phyloP scores from a whole-genome alignment of 2,329 filamentous ascomycete genomes.

The Beauveria sp. region DNA sequence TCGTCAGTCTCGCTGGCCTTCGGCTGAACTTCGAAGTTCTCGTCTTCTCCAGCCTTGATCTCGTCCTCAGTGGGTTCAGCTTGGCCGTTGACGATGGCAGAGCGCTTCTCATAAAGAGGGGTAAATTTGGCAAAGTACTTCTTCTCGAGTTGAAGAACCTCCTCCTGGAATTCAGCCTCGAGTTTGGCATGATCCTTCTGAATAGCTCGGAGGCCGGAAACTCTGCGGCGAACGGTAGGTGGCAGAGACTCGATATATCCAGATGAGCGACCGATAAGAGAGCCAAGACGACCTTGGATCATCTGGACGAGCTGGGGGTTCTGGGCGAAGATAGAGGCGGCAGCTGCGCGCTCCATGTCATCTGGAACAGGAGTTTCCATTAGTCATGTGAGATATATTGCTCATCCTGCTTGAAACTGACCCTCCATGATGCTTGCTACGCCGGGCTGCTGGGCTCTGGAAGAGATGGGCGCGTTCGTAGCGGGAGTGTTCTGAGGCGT shows the following conservation, averaged over 20 bases:
- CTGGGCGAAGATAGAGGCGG: slow-evolving; percentile 88
- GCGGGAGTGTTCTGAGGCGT: slow-evolving; percentile 98
- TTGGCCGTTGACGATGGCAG: slow-evolving; percentile 82
- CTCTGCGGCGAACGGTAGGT: slow-evolving; percentile 79
- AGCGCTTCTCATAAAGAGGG: slow-evolving; percentile 91
- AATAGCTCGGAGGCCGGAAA: slow-evolving; percentile 92
- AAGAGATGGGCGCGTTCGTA: slow-evolving; percentile 93
- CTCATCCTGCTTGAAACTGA: slow-evolving; percentile 37
- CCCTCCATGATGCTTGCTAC: slow-evolving; percentile 96
- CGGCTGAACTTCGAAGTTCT: slow-evolving; percentile 67
- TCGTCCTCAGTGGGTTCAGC: slow-evolving; percentile 82
- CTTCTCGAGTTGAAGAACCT: slow-evolving; percentile 96
- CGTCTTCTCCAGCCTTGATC: slow-evolving; percentile 76
- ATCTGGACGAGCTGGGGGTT: slow-evolving; percentile 93
- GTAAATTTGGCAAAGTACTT: slow-evolving; percentile 99
- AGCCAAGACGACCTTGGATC: slow-evolving; percentile 94
- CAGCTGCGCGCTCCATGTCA: slow-evolving; percentile 78
- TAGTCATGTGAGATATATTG: slow-evolving; percentile 16
- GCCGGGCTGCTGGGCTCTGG: slow-evolving; percentile 90
- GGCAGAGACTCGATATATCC: slow-evolving; percentile 97
- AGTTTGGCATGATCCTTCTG: slow-evolving; percentile 99
- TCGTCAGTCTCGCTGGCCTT: slow-evolving; percentile 62
- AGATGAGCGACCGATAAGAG: slow-evolving; percentile 88
- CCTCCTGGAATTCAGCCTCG: slow-evolving; percentile 96
- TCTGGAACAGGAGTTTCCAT: slow-evolving; percentile 48